Conservation (phyloP, 2,329 filamentous ascomycete species). For the Pseudogymnoascus sp. region DNA sequence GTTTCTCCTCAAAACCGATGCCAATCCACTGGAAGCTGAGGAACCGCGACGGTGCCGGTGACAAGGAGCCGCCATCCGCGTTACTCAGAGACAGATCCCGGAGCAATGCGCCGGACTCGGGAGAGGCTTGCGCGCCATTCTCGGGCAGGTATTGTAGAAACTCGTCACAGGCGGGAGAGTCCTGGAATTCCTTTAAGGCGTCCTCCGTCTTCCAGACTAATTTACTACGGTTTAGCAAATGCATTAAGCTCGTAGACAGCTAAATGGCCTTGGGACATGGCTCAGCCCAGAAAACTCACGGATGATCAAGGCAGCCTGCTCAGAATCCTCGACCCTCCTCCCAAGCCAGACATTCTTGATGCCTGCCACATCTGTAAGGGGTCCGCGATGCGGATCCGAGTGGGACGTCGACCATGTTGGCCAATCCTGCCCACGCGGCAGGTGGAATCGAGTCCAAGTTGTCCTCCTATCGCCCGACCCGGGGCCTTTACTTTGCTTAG, state of each 20-base stretch:
- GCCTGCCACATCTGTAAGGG: not conserved
- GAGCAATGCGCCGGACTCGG: not conserved
- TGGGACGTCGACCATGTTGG: constrained; percentile 18
- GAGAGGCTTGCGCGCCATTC: not conserved
- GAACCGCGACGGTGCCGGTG: not conserved
- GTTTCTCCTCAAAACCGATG: not conserved
- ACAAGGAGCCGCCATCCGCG: not conserved
- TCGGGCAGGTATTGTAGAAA: not conserved
- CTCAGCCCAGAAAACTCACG: not conserved
- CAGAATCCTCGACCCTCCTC: constrained; percentile 21
- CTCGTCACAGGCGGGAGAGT: not conserved
- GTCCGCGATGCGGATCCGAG: constrained; percentile 13
- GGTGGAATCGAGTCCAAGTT: constrained; percentile 21
- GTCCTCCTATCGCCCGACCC: not conserved
- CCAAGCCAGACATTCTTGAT: constrained; percentile 28
- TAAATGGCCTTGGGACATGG: not conserved
- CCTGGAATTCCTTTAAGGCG: not conserved
- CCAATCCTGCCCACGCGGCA: constrained; percentile 20
- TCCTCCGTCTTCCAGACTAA: not conserved
- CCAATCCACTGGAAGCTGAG: not conserved
- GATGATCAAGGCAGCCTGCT: constrained; percentile 21
- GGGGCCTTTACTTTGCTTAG: not conserved
- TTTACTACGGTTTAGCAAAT: not conserved
- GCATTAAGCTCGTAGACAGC: not conserved
- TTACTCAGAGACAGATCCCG: not conserved